Conservation (phyloP, 768 basidiomycete genomes). For the Scleroderma citrinum region DNA sequence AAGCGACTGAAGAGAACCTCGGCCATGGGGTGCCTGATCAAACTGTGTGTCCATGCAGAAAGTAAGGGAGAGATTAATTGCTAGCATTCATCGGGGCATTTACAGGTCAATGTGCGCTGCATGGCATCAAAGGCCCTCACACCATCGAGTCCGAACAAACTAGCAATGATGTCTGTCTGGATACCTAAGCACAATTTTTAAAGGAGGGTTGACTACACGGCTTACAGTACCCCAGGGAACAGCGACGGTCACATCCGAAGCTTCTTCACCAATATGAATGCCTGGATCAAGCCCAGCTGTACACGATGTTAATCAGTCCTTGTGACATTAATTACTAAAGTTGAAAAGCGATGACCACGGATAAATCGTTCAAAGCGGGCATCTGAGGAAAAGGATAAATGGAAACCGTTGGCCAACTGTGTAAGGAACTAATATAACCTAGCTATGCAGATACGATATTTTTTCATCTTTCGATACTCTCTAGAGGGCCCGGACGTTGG, state of each 20-base stretch:
- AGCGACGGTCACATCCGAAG: slow-evolving; percentile 42
- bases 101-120: not conserved
- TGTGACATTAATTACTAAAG: too few relatives aligned
- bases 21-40: slow-evolving; percentile 14
- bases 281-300: not conserved
- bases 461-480: too few relatives aligned
- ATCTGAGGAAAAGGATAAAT: slow-evolving; percentile 36
- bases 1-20: not conserved
- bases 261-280: slow-evolving; percentile 33
- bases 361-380: slow-evolving; percentile 34
- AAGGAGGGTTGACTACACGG: not conserved
- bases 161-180: slow-evolving; percentile 44
- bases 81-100: slow-evolving; percentile 17
- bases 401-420: slow-evolving; percentile 36
- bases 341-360: not conserved
- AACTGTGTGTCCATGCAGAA: slow-evolving; percentile 55
- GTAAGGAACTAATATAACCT: too few relatives aligned
- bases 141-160: slow-evolving; percentile 56
- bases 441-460: too few relatives aligned
- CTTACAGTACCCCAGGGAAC: slow-evolving; percentile 48
- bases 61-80: slow-evolving; percentile 55
- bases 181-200: not conserved
- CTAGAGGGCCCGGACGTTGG: too few relatives aligned
- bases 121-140: slow-evolving; percentile 27
- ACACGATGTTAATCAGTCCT: too few relatives aligned